phyloP scores from a whole-genome alignment of 805 yeast species.

The Saccharomycopsis sp. region DNA sequence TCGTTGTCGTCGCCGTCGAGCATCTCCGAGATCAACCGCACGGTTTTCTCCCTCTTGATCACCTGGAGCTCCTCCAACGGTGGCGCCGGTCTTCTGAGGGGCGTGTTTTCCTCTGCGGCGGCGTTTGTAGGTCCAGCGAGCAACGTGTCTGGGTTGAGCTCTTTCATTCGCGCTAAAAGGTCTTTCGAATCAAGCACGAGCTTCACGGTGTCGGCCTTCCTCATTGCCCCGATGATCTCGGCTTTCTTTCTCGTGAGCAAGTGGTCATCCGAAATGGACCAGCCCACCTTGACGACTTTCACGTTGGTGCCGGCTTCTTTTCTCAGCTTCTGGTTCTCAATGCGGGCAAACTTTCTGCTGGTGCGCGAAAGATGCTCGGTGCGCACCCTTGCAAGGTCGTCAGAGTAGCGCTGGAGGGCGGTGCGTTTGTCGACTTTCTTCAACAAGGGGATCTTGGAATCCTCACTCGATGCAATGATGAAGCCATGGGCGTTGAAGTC shows the following conservation, averaged over 20 bases:
- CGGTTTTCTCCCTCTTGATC: constrained; percentile 15
- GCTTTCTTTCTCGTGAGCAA: constrained; percentile 7
- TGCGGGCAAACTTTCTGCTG: constrained; percentile 10
- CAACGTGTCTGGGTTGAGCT: not conserved
- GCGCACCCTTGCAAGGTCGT: constrained; percentile 10
- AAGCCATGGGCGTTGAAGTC: not conserved
- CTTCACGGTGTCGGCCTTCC: constrained; percentile 6
- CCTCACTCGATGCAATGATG: not conserved
- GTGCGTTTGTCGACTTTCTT: constrained; percentile 14
- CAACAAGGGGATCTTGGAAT: constrained; percentile 14
- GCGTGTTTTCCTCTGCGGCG: not conserved
- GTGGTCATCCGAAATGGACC: constrained; percentile 18
- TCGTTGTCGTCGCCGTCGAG: constrained; percentile 2
- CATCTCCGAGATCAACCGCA: constrained; percentile 4
- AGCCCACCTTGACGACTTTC: constrained; percentile 14
- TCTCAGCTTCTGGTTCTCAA: constrained; percentile 3
- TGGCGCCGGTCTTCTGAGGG: not conserved
- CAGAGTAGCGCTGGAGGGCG: constrained; percentile 13
- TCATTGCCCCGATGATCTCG: constrained; percentile 8
- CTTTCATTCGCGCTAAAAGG: not conserved
- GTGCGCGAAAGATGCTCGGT: constrained; percentile 10
- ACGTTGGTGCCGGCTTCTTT: constrained; percentile 1
- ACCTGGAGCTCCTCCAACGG: constrained; percentile 8
- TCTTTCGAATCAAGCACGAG: constrained; percentile 13
- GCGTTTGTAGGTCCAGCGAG: no score